A percentile compares a stretch with the other conserved stretches of the same genome.
Evolutionary conservation across 2,329 filamentous ascomycete species (phyloP).

Genomic region (Phialemoniopsis sp.): DNA sequence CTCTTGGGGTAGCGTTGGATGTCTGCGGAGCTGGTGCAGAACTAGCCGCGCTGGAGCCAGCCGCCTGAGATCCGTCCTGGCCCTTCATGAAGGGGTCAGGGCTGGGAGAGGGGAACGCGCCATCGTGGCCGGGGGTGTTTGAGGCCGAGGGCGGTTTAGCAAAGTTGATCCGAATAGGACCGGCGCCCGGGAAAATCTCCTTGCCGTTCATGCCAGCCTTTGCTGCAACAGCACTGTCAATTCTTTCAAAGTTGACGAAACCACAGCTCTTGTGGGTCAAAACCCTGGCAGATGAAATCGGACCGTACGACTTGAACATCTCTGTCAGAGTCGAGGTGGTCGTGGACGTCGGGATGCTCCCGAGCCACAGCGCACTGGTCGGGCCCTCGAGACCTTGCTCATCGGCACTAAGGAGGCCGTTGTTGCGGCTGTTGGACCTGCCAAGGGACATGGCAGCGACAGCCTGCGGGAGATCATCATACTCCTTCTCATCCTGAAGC

Average conservation of each 20-base stretch:
- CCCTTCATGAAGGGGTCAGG: conserved; percentile 74
- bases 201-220: conserved; percentile 89
- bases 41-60: conserved; percentile 33
- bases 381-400: conserved; percentile 82
- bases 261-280: conserved; percentile 98
- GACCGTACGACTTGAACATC: conserved; percentile 91
- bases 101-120: conserved; percentile 84
- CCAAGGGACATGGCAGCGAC: conserved; percentile 77
- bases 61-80: conserved; percentile 38
- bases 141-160: conserved; percentile 91
- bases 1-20: conserved; percentile 51
- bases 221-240: conserved; percentile 87
- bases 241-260: conserved; percentile 93
- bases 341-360: conserved; percentile 94
- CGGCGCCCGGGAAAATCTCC: conserved; percentile 96
- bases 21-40: conserved; percentile 24
- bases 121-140: conserved; percentile 83
- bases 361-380: conserved; percentile 92
- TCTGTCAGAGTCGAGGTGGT: conserved; percentile 92
- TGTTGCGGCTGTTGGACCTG: conserved; percentile 60
- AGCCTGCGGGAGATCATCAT: conserved; percentile 74
- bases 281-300: conserved; percentile 86
- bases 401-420: conserved; percentile 66
- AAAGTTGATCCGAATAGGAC: conserved; percentile 92
- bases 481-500: conserved; percentile 71